A percentile compares a stretch with the other conserved stretches of the same genome.
Evolutionary conservation across 768 basidiomycete genomes (phyloP).

Genomic region (Termitomyces sp.): DNA sequence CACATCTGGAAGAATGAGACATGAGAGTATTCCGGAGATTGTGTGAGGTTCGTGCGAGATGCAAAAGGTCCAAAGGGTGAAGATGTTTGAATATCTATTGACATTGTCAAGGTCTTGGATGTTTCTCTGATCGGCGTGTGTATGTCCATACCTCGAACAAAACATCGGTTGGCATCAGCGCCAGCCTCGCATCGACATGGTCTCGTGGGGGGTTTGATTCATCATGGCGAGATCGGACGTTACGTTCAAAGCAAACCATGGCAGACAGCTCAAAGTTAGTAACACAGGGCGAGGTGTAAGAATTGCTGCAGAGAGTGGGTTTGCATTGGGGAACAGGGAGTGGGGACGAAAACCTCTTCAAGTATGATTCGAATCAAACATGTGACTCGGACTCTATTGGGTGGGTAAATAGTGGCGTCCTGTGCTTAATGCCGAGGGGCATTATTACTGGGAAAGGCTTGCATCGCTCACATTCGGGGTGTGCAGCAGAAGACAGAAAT

Average conservation of each 20-base stretch:
- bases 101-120: not conserved
- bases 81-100: slow-evolving; percentile 33
- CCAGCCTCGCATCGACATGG: not conserved
- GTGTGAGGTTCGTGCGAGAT: slow-evolving; percentile 34
- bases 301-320: not conserved
- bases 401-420: not conserved
- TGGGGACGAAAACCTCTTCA: slow-evolving; percentile 1
- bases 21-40: slow-evolving; percentile 31
- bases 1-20: slow-evolving; percentile 23
- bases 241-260: not conserved
- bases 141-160: slow-evolving; percentile 18
- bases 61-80: slow-evolving; percentile 33
- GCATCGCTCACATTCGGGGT: not conserved
- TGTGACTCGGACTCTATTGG: slow-evolving; percentile 3
- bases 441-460: not conserved
- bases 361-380: slow-evolving; percentile 1
- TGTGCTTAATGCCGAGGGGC: not conserved
- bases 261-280: not conserved
- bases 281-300: not conserved
- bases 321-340: not conserved
- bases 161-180: slow-evolving; percentile 17
- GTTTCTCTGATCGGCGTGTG: not conserved
- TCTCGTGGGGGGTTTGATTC: not conserved
- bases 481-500: not conserved
- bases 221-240: not conserved